phyloP scores from a whole-genome alignment of 805 yeast genomes.

The Lipomyces yamadae region DNA sequence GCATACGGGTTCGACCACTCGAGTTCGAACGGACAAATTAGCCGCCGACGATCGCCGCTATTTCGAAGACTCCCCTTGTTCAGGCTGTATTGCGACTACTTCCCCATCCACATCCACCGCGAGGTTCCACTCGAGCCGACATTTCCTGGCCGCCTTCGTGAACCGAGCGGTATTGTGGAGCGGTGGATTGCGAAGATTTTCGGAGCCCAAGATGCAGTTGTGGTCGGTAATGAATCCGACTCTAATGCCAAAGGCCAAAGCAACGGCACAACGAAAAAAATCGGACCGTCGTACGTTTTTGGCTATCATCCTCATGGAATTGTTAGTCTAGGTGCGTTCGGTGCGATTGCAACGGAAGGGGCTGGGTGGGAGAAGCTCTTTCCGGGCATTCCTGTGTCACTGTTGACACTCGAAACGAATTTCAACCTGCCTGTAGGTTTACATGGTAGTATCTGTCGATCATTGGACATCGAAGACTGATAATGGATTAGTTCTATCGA shows the following conservation, averaged over 20 bases:
- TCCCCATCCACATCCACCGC: conserved; percentile 75
- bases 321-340: conserved; percentile 88
- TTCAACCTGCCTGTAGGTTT: conserved; percentile 66
- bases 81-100: conserved; percentile 75
- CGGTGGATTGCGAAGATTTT: conserved; percentile 26
- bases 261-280: conserved; percentile 6
- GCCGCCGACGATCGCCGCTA: conserved; percentile 59
- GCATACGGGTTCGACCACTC: conserved; percentile 61
- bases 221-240: conserved; percentile 12
- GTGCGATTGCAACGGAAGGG: conserved; percentile 82
- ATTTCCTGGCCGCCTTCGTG: conserved; percentile 44
- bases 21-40: conserved; percentile 74
- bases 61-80: conserved; percentile 65
- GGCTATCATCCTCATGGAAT: conserved; percentile 98
- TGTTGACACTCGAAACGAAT: conserved; percentile 81
- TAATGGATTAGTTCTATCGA: conserved; percentile 58
- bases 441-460: background rate
- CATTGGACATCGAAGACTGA: background rate
- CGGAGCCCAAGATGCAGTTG: conserved; percentile 20
- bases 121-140: conserved; percentile 76
- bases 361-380: conserved; percentile 68
- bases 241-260: background rate
- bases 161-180: conserved; percentile 28
- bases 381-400: conserved; percentile 81
- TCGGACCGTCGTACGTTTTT: conserved; percentile 65